Evolutionary conservation across 2,329 filamentous ascomycete genomes (phyloP).

Genomic region (Emergomyces pasteurianus): DNA sequence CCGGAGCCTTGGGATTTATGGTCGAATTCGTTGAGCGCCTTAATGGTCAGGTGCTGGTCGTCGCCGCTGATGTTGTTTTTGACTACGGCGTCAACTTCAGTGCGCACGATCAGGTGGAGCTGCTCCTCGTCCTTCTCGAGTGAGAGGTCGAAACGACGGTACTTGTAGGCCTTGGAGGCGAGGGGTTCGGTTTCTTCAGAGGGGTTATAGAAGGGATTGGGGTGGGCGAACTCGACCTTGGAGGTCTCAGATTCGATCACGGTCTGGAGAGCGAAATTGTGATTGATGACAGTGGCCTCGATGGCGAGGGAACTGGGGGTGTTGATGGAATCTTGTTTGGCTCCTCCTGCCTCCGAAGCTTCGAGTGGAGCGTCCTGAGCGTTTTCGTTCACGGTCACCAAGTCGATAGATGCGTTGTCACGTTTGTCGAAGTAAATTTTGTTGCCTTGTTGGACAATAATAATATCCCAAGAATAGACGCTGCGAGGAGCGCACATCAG

Average conservation of each 20-base stretch:
- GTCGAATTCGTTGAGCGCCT: slow-evolving; percentile 98
- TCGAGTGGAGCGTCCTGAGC: slow-evolving; percentile 90
- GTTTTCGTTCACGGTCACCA: slow-evolving; percentile 99
- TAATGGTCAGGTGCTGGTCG: slow-evolving; percentile 82
- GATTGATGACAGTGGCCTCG: slow-evolving; percentile 99
- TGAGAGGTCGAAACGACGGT: slow-evolving; percentile 90
- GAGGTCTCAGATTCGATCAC: slow-evolving; percentile 67
- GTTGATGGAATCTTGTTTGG: slow-evolving; percentile 86
- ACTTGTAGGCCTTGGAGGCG: slow-evolving; percentile 96
- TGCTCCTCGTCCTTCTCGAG: slow-evolving; percentile 86
- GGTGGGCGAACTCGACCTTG: slow-evolving; percentile 73
- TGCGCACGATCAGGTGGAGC: slow-evolving; percentile 82
- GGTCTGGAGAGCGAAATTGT: slow-evolving; percentile 96
- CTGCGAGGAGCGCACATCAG: slow-evolving; percentile 96
- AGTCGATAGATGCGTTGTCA: slow-evolving; percentile 84
- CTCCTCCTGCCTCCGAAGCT: slow-evolving; percentile 51
- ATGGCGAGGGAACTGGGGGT: slow-evolving; percentile 84
- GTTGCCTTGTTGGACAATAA: slow-evolving; percentile 84
- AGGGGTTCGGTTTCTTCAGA: slow-evolving; percentile 86
- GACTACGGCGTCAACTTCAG: slow-evolving; percentile 87
- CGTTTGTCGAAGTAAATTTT: slow-evolving; percentile 99
- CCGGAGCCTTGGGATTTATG: slow-evolving; percentile 93
- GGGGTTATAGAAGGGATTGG: slow-evolving; percentile 96
- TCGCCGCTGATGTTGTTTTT: slow-evolving; percentile 89
- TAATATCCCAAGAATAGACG: slow-evolving; percentile 96